Evolutionary conservation across 768 basidiomycete genomes (phyloP).

Genomic region (Suillus weaverae): DNA sequence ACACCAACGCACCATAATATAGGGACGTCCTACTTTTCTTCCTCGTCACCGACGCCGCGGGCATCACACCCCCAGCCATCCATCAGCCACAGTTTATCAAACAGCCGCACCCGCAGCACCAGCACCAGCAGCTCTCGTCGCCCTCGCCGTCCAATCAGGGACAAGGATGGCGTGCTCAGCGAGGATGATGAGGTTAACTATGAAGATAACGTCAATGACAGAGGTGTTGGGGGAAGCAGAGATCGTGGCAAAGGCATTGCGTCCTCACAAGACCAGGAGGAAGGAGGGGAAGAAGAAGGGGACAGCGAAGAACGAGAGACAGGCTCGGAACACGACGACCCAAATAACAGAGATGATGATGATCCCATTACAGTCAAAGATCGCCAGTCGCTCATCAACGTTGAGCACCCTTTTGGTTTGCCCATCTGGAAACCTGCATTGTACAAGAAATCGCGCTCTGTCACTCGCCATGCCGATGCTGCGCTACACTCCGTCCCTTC

Average conservation of each 20-base stretch:
- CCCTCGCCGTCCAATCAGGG: constrained; percentile 44
- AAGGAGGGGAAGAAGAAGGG: constrained; percentile 41
- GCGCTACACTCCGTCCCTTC: constrained; percentile 92
- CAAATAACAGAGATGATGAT: constrained; percentile 45
- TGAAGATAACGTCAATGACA: constrained; percentile 28
- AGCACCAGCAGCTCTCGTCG: constrained; percentile 62
- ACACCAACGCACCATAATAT: constrained; percentile 66
- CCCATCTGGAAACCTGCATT: constrained; percentile 99
- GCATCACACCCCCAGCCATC: constrained; percentile 42
- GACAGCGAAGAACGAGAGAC: constrained; percentile 31
- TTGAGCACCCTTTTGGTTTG: constrained; percentile 97
- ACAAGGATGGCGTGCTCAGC: constrained; percentile 45
- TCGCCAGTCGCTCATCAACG: constrained; percentile 97
- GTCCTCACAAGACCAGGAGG: constrained; percentile 36
- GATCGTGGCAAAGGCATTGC: constrained; percentile 45
- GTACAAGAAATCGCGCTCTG: constrained; percentile 96
- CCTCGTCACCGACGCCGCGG: constrained; percentile 47
- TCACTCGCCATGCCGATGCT: constrained; percentile 94
- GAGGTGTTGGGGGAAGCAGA: constrained; percentile 29
- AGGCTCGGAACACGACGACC: constrained; percentile 11
- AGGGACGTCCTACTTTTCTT: constrained; percentile 66
- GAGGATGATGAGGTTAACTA: constrained; percentile 51
- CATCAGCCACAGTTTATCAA: constrained; percentile 50
- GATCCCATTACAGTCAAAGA: constrained; percentile 93
- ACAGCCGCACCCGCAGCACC: constrained; percentile 54